Evolutionary conservation across 306 rosid species (phyloP).

Genomic region (Phaseolus lunatus): DNA sequence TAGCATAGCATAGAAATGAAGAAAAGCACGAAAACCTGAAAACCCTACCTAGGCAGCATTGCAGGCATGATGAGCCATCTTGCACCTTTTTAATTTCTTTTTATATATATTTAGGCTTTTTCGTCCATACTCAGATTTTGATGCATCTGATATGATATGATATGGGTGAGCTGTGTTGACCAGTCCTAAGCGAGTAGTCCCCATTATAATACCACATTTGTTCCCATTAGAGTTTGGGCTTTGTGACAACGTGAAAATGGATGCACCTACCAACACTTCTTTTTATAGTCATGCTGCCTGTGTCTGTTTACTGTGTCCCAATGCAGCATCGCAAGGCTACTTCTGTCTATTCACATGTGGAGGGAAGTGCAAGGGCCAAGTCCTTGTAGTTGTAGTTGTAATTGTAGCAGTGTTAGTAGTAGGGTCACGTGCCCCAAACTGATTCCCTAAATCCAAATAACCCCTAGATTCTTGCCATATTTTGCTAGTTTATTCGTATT

Average conservation of each 20-base stretch:
- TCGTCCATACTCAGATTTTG: constrained; percentile 9
- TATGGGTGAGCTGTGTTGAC: constrained; percentile 56
- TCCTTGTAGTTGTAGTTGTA: background rate
- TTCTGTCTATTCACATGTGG: constrained; percentile 22
- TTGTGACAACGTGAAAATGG: constrained; percentile 49
- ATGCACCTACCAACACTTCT: constrained; percentile 44
- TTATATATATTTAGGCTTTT: background rate
- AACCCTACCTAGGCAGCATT: constrained; percentile 7
- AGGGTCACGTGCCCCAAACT: constrained; percentile 34
- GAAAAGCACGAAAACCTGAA: background rate
- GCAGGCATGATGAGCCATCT: constrained; percentile 5
- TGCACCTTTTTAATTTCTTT: background rate
- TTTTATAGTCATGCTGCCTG: constrained; percentile 28
- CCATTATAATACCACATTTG: constrained; percentile 40
- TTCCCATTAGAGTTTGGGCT: constrained; percentile 47
- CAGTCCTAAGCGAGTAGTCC: constrained; percentile 41
- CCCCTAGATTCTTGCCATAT: constrained; percentile 43
- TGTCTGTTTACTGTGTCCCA: constrained; percentile 44
- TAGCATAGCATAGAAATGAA: background rate
- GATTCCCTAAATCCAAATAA: constrained; percentile 43
- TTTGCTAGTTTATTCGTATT: constrained; percentile 24
- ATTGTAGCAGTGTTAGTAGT: background rate
- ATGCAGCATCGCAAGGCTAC: constrained; percentile 17
- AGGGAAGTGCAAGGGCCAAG: background rate
- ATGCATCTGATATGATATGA: constrained; percentile 40